phyloP scores from a whole-genome alignment of 768 basidiomycete species.

The Hypsizygus marmoreus region DNA sequence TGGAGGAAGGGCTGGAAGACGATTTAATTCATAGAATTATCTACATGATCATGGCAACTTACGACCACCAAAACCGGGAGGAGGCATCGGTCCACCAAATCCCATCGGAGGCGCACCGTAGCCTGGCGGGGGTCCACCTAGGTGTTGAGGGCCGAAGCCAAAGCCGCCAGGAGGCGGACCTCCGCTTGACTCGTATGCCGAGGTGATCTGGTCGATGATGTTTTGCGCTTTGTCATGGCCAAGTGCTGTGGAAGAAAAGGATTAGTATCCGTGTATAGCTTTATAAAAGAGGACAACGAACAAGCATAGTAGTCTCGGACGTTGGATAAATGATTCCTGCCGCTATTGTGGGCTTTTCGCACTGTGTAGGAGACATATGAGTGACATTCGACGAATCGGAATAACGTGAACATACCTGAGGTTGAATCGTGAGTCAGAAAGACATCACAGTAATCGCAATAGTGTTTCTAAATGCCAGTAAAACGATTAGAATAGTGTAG shows the following conservation, averaged over 20 bases:
- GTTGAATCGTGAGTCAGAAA: conserved; percentile 94
- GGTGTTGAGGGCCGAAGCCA: conserved; percentile 82
- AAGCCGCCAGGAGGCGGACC: conserved; percentile 89
- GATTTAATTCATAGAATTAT: conserved; percentile 3
- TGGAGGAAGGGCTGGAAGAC: conserved; percentile 57
- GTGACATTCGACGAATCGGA: neutral
- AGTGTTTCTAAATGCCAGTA: conserved; percentile 69
- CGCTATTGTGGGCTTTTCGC: conserved; percentile 97
- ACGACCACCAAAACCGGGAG: conserved; percentile 58
- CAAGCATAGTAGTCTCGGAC: conserved; percentile 98
- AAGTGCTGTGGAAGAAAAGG: conserved; percentile 50
- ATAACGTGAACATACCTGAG: conserved; percentile 67
- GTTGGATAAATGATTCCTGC: conserved; percentile 94
- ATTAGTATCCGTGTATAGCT: conserved; percentile 1
- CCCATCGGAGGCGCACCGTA: conserved; percentile 50
- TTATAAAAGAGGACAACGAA: conserved; percentile 34
- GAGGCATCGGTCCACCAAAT: conserved; percentile 53
- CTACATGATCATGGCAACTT: conserved; percentile 25
- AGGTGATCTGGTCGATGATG: conserved; percentile 98
- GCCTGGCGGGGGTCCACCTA: conserved; percentile 56
- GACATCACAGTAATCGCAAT: conserved; percentile 93
- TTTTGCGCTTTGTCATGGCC: conserved; percentile 97
- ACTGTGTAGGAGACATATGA: conserved; percentile 48
- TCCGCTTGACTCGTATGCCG: conserved; percentile 84
- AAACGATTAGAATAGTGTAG: conserved; percentile 2